Percentiles rank a stretch among this genome's conserved stretches.
Evolutionary conservation across 2,329 filamentous ascomycete species (phyloP).

Genomic region (Xylaria arbuscula): DNA sequence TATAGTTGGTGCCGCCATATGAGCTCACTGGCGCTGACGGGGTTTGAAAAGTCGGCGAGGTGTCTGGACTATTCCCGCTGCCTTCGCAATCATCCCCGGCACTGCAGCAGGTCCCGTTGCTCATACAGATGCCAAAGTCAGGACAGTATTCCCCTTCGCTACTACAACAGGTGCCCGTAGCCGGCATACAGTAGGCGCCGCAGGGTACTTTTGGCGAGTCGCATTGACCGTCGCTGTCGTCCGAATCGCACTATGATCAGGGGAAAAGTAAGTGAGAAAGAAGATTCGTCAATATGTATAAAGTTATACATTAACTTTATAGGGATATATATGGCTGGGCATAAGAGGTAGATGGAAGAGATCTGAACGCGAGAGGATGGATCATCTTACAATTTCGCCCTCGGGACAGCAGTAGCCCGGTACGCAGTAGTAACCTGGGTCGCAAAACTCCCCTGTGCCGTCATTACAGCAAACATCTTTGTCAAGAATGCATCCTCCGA

Average conservation of each 20-base stretch:
- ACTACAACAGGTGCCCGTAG: constrained; percentile 42
- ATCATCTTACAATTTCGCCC: constrained; percentile 35
- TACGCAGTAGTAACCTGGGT: constrained; percentile 39
- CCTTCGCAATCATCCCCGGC: constrained; percentile 34
- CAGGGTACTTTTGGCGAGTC: constrained; percentile 36
- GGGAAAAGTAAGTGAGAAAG: background rate
- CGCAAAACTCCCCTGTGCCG: constrained; percentile 33
- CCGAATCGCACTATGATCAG: constrained; percentile 18
- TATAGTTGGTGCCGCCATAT: background rate
- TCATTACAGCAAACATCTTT: constrained; percentile 42
- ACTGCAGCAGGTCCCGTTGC: constrained; percentile 38
- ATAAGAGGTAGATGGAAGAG: background rate
- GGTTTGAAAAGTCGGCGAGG: constrained; percentile 15
- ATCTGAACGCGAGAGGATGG: background rate
- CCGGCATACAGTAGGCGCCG: constrained; percentile 42
- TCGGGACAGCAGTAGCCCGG: constrained; percentile 43
- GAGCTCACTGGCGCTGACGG: background rate
- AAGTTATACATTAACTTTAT: too few species aligned
- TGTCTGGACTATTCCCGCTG: constrained; percentile 13
- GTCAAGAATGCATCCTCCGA: constrained; percentile 39
- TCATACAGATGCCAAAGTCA: constrained; percentile 42
- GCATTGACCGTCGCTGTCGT: constrained; percentile 28
- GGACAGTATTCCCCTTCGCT: constrained; percentile 42
- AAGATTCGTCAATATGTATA: background rate
- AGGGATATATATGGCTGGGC: too few species aligned